Evolutionary conservation across 2,329 filamentous ascomycete species (phyloP).

Genomic region (Aspergillus melleus): DNA sequence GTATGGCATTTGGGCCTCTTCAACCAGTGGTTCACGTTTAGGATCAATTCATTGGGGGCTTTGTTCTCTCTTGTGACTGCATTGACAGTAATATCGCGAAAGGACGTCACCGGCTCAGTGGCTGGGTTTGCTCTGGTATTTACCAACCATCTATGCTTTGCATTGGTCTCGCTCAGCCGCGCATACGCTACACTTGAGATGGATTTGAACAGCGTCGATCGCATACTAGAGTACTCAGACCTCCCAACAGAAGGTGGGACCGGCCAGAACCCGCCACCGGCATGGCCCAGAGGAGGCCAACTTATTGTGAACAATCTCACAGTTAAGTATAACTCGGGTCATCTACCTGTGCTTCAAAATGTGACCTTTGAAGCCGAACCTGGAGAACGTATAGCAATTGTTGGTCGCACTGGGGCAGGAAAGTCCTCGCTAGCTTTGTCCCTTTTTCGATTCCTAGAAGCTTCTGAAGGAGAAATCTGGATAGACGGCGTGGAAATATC

Average conservation of each 20-base stretch:
- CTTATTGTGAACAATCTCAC: slow-evolving; percentile 71
- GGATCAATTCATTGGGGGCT: slow-evolving; percentile 70
- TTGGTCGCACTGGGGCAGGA: slow-evolving; percentile 33
- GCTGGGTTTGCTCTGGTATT: slow-evolving; percentile 77
- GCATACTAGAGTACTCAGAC: slow-evolving; percentile 72
- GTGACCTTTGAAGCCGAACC: slow-evolving; percentile 21
- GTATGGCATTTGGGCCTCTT: slow-evolving; percentile 70
- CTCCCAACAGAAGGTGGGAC: slow-evolving; percentile 66
- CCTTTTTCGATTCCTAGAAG: slow-evolving; percentile 26
- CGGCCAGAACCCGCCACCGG: slow-evolving; percentile 62
- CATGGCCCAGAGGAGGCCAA: slow-evolving; percentile 72
- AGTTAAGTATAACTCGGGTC: slow-evolving; percentile 68
- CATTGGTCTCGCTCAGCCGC: slow-evolving; percentile 67
- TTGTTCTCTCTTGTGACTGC: slow-evolving; percentile 68
- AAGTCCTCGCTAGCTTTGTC: slow-evolving; percentile 29
- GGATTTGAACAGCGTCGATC: slow-evolving; percentile 76
- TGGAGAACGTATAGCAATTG: slow-evolving; percentile 26
- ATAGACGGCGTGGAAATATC: slow-evolving; percentile 50
- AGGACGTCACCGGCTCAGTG: slow-evolving; percentile 65
- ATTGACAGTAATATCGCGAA: slow-evolving; percentile 62
- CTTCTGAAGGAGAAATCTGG: slow-evolving; percentile 19
- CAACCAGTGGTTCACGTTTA: slow-evolving; percentile 74
- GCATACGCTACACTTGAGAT: slow-evolving; percentile 71
- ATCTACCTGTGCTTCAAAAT: slow-evolving; percentile 46
- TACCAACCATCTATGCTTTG: slow-evolving; percentile 68